Evolutionary conservation across 768 basidiomycete genomes (phyloP), one percentile per base, ranked within the genome.

Genomic region (Mycena rebaudengoi): DNA sequence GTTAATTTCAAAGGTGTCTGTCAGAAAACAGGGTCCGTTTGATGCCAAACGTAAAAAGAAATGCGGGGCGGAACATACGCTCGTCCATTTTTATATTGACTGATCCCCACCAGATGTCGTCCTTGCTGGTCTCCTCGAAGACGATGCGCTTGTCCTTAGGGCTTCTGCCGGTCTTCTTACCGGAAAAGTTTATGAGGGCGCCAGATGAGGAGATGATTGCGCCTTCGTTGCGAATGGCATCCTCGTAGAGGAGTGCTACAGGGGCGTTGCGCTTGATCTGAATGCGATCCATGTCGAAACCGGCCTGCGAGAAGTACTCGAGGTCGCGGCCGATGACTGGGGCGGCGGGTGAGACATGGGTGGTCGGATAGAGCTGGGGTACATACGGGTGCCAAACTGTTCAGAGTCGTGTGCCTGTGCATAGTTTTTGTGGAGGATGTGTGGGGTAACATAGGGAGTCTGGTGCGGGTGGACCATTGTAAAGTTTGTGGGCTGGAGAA

Each of bases 91-190:
- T 97, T 82, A 99, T 99, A 83, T 99, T 99, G 71, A 99, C 96
- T 29, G 94, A 91, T 39, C 98, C 97, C 98, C 98, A 99, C 96
- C 98, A 99, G 76, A 99, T 91, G 66, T 98, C 88, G 74, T 98
- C 95, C 80, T 95, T 98, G 80, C 89, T 91, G 53, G 94, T 91
- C 70, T 99, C 96, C 78, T 99, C 98, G 76, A 85, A 99, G 73
- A 99, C 98, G 74, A 99, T 98, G 65, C 98, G 96, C 87, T 99
- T 99, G 88, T 99, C 98, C 77, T 99, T 99, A 54, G 98, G 98
- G 70, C 89, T 91, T 49, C 98, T 87, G 58, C 98, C 98, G 3
- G 98, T 99, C 86, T 99, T 99, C 86, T 98, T 99, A 28, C 98
- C 98, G 11, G 96, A 98, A 73, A 99, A 99, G 87, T 99, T 99